Evolutionary conservation across 495 filamentous ascomycete genomes (phyloP).

Genomic region (Cudoniella acicularis): DNA sequence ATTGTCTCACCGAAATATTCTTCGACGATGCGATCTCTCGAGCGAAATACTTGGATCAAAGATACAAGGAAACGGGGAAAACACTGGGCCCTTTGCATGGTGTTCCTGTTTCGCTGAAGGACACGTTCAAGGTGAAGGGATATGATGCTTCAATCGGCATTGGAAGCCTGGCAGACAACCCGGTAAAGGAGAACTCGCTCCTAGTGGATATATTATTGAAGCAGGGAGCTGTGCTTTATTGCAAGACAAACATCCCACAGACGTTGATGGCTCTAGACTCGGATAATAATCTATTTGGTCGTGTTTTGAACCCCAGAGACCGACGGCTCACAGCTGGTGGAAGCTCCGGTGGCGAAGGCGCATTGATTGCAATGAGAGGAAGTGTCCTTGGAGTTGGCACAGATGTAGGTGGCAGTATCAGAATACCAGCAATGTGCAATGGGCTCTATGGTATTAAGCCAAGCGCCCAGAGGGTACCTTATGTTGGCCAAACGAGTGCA

Average conservation of each 20-base stretch:
- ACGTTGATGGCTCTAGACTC: slow-evolving; percentile 50
- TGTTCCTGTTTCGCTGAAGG: slow-evolving; percentile 63
- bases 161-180: slow-evolving; percentile 47
- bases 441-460: slow-evolving; percentile 60
- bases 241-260: slow-evolving; percentile 64
- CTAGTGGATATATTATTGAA: slow-evolving; percentile 45
- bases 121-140: slow-evolving; percentile 60
- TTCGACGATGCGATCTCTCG: slow-evolving; percentile 56
- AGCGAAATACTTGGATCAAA: slow-evolving; percentile 54
- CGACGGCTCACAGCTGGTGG: slow-evolving; percentile 57
- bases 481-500: slow-evolving; percentile 34
- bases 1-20: slow-evolving; percentile 65
- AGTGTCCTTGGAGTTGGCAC: slow-evolving; percentile 49
- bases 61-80: slow-evolving; percentile 38
- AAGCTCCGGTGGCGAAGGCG: slow-evolving; percentile 57
- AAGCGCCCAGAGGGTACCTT: slow-evolving; percentile 53
- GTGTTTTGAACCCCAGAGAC: slow-evolving; percentile 62
- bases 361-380: slow-evolving; percentile 41
- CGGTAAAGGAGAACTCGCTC: slow-evolving; percentile 41
- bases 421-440: slow-evolving; percentile 57
- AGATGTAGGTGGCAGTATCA: slow-evolving; percentile 68
- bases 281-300: slow-evolving; percentile 63
- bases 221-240: slow-evolving; percentile 53
- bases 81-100: slow-evolving; percentile 62
- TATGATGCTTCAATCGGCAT: slow-evolving; percentile 58